Conservation (phyloP, 352 stramenopile species). For the Pelagophyceae sp. region DNA sequence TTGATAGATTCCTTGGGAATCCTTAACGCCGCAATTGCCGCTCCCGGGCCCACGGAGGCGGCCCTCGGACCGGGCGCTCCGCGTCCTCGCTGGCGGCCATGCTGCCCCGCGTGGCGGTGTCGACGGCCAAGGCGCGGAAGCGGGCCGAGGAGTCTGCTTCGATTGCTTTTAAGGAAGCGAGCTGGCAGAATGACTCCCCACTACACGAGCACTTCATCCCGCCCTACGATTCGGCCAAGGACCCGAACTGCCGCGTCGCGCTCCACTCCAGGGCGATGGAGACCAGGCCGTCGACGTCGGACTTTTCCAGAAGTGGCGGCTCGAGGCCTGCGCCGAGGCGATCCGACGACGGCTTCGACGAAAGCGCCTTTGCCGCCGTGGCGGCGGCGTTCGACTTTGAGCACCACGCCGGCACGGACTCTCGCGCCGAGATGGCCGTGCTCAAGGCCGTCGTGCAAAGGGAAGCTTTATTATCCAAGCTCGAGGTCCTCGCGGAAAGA, state of each 20-base stretch:
- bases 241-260: not conserved
- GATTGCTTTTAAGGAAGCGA: not conserved
- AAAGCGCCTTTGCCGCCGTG: conserved; percentile 21
- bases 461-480: conserved; percentile 29
- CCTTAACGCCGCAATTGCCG: too few relatives aligned
- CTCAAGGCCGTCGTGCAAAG: conserved; percentile 33
- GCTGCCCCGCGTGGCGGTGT: too few relatives aligned
- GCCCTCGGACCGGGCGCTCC: too few relatives aligned
- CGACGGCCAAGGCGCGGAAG: too few relatives aligned
- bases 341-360: not conserved
- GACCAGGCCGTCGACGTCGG: not conserved
- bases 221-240: not conserved
- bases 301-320: not conserved
- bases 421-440: conserved; percentile 30
- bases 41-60: too few relatives aligned
- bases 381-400: conserved; percentile 38
- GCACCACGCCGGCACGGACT: conserved; percentile 38
- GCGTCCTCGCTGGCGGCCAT: too few relatives aligned
- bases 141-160: too few relatives aligned
- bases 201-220: not conserved
- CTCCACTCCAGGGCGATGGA: too few relatives aligned
- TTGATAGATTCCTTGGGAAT: too few relatives aligned
- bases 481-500: conserved; percentile 18
- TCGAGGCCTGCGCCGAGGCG: not conserved
- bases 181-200: not conserved